Evolutionary conservation across 2,329 filamentous ascomycete species (phyloP), one percentile per base, ranked within the genome.

Genomic region (Helminthosporium solani): DNA sequence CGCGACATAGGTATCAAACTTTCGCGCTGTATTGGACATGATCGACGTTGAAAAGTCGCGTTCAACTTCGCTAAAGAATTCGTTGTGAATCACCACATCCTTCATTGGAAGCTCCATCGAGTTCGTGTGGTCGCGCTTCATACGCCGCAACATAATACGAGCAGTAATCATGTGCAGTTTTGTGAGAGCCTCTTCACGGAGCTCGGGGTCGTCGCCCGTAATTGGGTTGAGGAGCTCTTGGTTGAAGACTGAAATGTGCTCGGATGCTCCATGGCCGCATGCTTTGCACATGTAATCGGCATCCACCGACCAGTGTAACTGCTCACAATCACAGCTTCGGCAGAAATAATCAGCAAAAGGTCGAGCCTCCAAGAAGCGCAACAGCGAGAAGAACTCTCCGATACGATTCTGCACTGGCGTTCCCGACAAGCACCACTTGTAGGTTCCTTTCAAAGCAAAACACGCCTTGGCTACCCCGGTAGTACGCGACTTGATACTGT

Each of bases 71-170:
- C 92, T 90, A 61, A 99, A 99, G 71, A 96, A 97, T 68, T 97
- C 91, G 42, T 92, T 88, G 64, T 95, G 87, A 33, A 99, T 84
- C 46, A 90, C 82, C 42, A 97, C 86, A 61, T 96, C 88, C 74
- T 97, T 99, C 41, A 95, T 88, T 1, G 94, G 94, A 23, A 99
- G 80, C 66, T 97, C 94, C 90, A 99, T 96, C 0, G 91, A 87
- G 49, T 92, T 85, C 15, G 89, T 95, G 61, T 97, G 85, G 61
- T 99, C 90, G 56, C 87, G 88, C 77, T 99, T 99, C 69, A 96
- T 81, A 27, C 94, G 90, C 44, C 94, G 87, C 52, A 97, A 78
- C 94, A 99, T 99, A 69, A 99, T 92, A 21, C 89, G 85, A 53
- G 91, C 88, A 0, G 92, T 96, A 66, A 99, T 83, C 50, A 95